These are phyloP conservation scores for Yamadazyma phyllophila DNA, from an alignment of 805 yeast species.

Conservation along the genomic window DNA sequence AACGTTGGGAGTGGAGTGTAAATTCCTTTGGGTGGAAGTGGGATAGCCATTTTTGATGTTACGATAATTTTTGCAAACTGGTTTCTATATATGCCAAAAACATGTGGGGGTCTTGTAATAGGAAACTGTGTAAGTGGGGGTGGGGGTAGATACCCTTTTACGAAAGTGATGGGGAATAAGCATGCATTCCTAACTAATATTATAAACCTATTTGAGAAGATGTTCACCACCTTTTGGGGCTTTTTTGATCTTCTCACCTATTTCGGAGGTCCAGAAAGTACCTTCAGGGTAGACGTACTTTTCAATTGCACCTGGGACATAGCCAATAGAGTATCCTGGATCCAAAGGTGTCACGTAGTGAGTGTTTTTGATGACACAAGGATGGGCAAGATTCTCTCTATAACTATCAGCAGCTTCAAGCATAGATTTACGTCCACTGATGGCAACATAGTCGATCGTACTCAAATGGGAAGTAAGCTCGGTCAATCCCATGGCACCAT, in stretches of 20 bases:
- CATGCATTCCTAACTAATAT: neutral
- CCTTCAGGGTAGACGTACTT: slow-evolving; percentile 15
- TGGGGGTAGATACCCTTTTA: neutral
- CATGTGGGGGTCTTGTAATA: too few species aligned
- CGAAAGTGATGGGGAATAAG: too few species aligned
- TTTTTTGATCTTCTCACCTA: slow-evolving; percentile 15
- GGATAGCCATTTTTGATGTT: neutral
- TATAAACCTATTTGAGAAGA: neutral
- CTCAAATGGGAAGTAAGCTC: slow-evolving; percentile 15
- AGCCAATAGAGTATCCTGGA: slow-evolving; percentile 17
- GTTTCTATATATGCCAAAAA: too few species aligned
- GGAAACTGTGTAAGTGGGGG: neutral
- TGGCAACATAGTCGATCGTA: slow-evolving; percentile 15
- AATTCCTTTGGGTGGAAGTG: slow-evolving; percentile 29
- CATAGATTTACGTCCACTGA: slow-evolving; percentile 16
- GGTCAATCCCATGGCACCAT: slow-evolving; percentile 18
- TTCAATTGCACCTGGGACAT: slow-evolving; percentile 15
- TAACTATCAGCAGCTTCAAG: slow-evolving; percentile 18
- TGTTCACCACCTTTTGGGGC: slow-evolving; percentile 16
- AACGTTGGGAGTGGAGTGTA: slow-evolving; percentile 58
- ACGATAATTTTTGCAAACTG: too few species aligned
- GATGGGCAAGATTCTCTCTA: slow-evolving; percentile 15
- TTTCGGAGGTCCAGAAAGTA: slow-evolving; percentile 17
- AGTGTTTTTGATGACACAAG: slow-evolving; percentile 15
- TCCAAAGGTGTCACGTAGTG: slow-evolving; percentile 17